phyloP scores from a whole-genome alignment of 768 basidiomycete genomes.

The Phylloporus sp. region DNA sequence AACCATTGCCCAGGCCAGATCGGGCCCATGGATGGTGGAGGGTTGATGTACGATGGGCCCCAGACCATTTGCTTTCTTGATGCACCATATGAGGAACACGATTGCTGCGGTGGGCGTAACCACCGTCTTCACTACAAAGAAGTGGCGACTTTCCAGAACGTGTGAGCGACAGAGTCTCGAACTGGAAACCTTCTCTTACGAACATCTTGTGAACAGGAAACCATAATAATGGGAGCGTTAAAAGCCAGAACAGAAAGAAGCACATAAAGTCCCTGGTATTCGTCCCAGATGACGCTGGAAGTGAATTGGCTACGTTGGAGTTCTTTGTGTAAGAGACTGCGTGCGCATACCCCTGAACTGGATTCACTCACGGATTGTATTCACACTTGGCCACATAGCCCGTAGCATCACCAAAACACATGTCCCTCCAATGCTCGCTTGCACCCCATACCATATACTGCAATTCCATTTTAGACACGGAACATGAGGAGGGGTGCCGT shows the following conservation, averaged over 20 bases:
- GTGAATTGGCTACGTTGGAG: constrained; percentile 49
- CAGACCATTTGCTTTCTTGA: constrained; percentile 71
- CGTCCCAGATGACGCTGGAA: constrained; percentile 71
- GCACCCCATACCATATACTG: constrained; percentile 75
- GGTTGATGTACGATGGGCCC: constrained; percentile 70
- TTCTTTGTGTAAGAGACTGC: constrained; percentile 4
- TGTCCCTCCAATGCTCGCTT: constrained; percentile 77
- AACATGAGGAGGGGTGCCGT: constrained; percentile 16
- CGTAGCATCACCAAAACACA: constrained; percentile 72
- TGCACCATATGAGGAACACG: constrained; percentile 73
- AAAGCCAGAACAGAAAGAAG: constrained; percentile 85
- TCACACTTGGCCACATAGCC: constrained; percentile 71
- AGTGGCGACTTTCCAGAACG: constrained; percentile 49
- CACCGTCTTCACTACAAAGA: constrained; percentile 76
- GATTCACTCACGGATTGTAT: constrained; percentile 52
- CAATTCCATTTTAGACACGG: constrained; percentile 10
- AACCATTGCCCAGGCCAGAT: constrained; percentile 73
- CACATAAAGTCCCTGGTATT: constrained; percentile 71
- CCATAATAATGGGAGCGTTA: constrained; percentile 76
- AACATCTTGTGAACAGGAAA: constrained; percentile 80
- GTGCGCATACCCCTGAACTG: background rate
- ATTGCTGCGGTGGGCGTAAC: constrained; percentile 67
- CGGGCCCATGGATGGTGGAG: constrained; percentile 56
- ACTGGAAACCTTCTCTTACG: constrained; percentile 22
- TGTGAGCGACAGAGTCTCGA: constrained; percentile 1